Conservation (phyloP, 2,329 filamentous ascomycete species). For the Colletotrichum magnum region DNA sequence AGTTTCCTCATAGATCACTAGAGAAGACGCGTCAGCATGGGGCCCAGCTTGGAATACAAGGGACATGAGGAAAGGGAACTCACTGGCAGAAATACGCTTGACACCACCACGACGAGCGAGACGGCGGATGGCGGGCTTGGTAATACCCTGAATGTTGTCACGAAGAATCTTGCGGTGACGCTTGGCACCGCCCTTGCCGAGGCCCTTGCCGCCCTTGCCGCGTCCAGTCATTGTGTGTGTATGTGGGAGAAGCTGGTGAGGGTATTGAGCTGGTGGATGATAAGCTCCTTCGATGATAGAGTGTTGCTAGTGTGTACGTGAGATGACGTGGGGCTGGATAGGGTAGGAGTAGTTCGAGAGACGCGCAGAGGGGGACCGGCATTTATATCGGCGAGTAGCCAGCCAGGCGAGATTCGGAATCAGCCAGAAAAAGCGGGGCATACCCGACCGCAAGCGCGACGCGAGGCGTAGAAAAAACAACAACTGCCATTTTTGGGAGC, state of each 20-base stretch:
- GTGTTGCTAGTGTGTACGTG: constrained; percentile 7
- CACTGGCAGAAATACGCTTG: constrained; percentile 99
- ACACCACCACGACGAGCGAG: constrained; percentile 99
- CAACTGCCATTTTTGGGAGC: background rate
- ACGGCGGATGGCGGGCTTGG: constrained; percentile 98
- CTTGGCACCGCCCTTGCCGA: constrained; percentile 98
- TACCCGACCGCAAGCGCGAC: constrained; percentile 14
- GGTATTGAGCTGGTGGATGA: background rate
- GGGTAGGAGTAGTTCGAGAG: background rate
- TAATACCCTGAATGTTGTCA: constrained; percentile 99
- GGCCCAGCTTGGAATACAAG: background rate
- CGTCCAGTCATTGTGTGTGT: constrained; percentile 78
- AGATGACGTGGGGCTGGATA: constrained; percentile 33
- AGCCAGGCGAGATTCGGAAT: constrained; percentile 34
- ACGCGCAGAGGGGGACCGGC: constrained; percentile 31
- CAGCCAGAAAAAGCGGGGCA: constrained; percentile 40
- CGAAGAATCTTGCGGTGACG: constrained; percentile 99
- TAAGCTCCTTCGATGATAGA: constrained; percentile 17
- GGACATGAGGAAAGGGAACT: constrained; percentile 45
- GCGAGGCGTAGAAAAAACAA: constrained; percentile 28
- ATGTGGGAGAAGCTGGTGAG: constrained; percentile 3
- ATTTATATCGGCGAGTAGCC: constrained; percentile 38
- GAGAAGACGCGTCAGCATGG: constrained; percentile 36
- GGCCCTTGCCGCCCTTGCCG: constrained; percentile 96
- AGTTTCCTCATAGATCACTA: constrained; percentile 85